These are phyloP conservation scores for Tuber calosporum DNA, from an alignment of 495 filamentous ascomycete genomes.

Conservation along the genomic window DNA sequence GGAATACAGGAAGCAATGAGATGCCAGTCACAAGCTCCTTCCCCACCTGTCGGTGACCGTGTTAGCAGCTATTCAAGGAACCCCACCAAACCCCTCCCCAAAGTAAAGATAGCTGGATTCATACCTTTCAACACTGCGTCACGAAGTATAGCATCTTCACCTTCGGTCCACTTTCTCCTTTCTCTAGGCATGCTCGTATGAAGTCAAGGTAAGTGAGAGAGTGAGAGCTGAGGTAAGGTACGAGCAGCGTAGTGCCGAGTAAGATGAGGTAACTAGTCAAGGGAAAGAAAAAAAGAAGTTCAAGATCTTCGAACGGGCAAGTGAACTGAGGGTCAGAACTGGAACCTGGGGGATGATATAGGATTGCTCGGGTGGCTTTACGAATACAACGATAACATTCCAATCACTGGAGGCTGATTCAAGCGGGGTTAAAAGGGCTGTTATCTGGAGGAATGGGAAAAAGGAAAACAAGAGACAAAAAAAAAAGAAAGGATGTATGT, in stretches of 20 bases:
- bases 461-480: slow-evolving; percentile 2
- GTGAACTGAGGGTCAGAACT: not conserved
- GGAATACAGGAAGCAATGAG: slow-evolving; percentile 43
- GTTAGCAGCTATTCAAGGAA: slow-evolving; percentile 7
- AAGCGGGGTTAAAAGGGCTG: not conserved
- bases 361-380: not conserved
- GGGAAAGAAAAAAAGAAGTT: not conserved
- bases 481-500: not conserved
- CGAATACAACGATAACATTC: not conserved
- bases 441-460: slow-evolving; percentile 3
- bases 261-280: not conserved
- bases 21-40: slow-evolving; percentile 40
- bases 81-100: not conserved
- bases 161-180: slow-evolving; percentile 42
- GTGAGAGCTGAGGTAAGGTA: not conserved
- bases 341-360: not conserved
- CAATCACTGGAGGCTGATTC: not conserved
- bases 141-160: slow-evolving; percentile 40
- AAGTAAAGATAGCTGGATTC: slow-evolving; percentile 5
- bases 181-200: slow-evolving; percentile 29
- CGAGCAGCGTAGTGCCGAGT: not conserved
- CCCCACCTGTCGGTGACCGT: slow-evolving; percentile 22
- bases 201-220: slow-evolving; percentile 5
- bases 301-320: not conserved
- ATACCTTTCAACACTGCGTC: slow-evolving; percentile 41